Conservation (phyloP, 2,329 filamentous ascomycete species). For the Scedosporium aurantiacum region DNA sequence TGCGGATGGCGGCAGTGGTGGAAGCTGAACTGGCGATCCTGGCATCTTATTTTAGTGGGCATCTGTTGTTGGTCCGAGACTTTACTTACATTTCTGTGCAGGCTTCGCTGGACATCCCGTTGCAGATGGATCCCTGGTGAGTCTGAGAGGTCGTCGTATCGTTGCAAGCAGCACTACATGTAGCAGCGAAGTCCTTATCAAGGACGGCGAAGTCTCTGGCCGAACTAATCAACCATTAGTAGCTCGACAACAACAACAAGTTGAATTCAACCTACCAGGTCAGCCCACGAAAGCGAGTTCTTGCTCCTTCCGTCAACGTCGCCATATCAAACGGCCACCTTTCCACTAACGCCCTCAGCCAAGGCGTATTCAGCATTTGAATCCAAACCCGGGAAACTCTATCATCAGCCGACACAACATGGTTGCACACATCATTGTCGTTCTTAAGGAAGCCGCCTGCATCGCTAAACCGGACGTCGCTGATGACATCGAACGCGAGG, state of each 20-base stretch:
- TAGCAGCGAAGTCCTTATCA: slow-evolving; percentile 12
- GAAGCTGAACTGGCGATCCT: slow-evolving; percentile 22
- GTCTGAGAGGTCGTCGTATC: slow-evolving; percentile 32
- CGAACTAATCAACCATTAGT: neutral
- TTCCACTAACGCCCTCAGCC: slow-evolving; percentile 28
- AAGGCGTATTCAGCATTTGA: slow-evolving; percentile 29
- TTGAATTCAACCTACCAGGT: neutral
- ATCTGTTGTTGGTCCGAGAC: neutral
- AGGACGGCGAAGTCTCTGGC: neutral
- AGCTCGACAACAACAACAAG: neutral
- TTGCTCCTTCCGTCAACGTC: slow-evolving; percentile 27
- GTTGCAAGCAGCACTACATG: slow-evolving; percentile 11
- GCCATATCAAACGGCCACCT: slow-evolving; percentile 27
- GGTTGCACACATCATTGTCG: slow-evolving; percentile 36
- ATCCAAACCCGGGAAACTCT: slow-evolving; percentile 31
- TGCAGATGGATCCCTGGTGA: slow-evolving; percentile 20
- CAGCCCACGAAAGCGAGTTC: slow-evolving; percentile 23
- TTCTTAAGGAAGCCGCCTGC: slow-evolving; percentile 35
- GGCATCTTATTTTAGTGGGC: neutral
- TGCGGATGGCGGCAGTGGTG: slow-evolving; percentile 25
- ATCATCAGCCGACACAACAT: slow-evolving; percentile 29
- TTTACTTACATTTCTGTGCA: slow-evolving; percentile 21
- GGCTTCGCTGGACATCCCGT: slow-evolving; percentile 19
- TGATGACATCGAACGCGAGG: slow-evolving; percentile 46
- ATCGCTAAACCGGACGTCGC: slow-evolving; percentile 37